Base-by-base conservation (phyloP, 257 asterid species). In the Solanum infundibuliforme region DNA sequence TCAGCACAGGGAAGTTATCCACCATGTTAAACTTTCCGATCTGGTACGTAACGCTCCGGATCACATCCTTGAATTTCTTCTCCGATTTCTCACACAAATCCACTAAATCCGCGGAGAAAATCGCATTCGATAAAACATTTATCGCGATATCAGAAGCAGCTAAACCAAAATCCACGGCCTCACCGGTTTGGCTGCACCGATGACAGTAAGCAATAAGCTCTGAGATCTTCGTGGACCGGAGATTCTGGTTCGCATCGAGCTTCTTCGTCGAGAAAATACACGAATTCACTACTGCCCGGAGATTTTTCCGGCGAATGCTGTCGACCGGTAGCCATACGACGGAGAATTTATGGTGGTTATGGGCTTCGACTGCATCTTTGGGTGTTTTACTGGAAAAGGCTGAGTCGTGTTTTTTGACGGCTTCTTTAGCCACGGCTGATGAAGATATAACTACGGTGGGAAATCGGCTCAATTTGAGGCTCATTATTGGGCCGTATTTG, bases 281-380 rank as follows among this genome's bases (percentile, higher is more conserved):
- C n/a, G 94, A 91, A 90, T 92, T 95, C 85, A 94, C 11, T 25
- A 88, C 86, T 81, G 93, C 92, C 3, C 98, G 93, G 79, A 95
- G 93, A 90, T 91, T 89, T 82, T 94, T 92, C 98, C 99, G 95
- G 82, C 87, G 88, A 14, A 89, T 2, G 20, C 77, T 71, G 41
- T 92, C 89, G 65, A 93, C 95, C 1, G 98, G 98, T 1, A 96
- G 93, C 98, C 95, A 94, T 4, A 94, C 93, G 34, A 94, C 93
- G 29, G 99, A 95, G 91, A 88, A 90, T 34, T 92, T 88, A 89
- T 79, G 87, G 48, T 94, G 98, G 72, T 93, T 90, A 90, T 90
- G 94, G 0, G 98, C 98, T 11, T 91, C 94, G 39, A 93, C 6
- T 3, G 96, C 96, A 48, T 95, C 77, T 5, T 95, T 95, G 55